A percentile compares a stretch with the other conserved stretches of the same genome.
Conservation (phyloP, 495 filamentous ascomycete species). For the Daldinia decipiens region DNA sequence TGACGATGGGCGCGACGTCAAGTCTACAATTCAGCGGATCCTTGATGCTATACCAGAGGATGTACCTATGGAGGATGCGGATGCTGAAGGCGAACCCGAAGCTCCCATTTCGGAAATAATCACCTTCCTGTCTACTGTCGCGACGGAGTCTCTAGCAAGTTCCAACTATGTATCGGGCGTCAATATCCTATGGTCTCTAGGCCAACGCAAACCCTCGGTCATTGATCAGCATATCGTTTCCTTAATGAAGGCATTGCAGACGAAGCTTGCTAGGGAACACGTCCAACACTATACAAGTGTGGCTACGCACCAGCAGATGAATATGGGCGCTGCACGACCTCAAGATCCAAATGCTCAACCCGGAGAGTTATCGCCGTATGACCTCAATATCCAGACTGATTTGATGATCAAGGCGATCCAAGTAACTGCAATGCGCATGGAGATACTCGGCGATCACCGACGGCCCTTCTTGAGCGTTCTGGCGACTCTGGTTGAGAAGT, state of each 20-base stretch:
- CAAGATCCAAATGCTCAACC: slow-evolving; percentile 60
- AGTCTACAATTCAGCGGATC: slow-evolving; percentile 80
- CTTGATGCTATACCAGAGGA: slow-evolving; percentile 92
- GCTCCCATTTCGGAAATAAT: slow-evolving; percentile 80
- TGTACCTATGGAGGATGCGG: slow-evolving; percentile 85
- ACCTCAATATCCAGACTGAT: slow-evolving; percentile 83
- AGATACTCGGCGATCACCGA: slow-evolving; percentile 88
- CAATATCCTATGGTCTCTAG: slow-evolving; percentile 90
- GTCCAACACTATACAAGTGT: slow-evolving; percentile 75
- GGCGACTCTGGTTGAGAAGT: slow-evolving; percentile 94
- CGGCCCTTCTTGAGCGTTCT: slow-evolving; percentile 94
- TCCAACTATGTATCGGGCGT: slow-evolving; percentile 85
- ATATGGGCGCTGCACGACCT: slow-evolving; percentile 52
- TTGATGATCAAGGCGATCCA: slow-evolving; percentile 95
- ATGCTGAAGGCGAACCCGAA: slow-evolving; percentile 81
- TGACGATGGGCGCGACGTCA: slow-evolving; percentile 67
- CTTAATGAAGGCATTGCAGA: slow-evolving; percentile 91
- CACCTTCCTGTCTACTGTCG: slow-evolving; percentile 79
- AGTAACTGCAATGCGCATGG: slow-evolving; percentile 89
- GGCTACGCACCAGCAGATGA: slow-evolving; percentile 54
- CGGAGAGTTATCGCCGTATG: slow-evolving; percentile 74
- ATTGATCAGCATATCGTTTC: slow-evolving; percentile 88
- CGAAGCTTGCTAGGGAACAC: slow-evolving; percentile 94
- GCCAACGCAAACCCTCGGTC: slow-evolving; percentile 80
- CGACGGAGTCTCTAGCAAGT: slow-evolving; percentile 81